These are phyloP conservation scores for Rhodotorula graminis DNA, from an alignment of 768 basidiomycete species.

Conservation along the genomic window DNA sequence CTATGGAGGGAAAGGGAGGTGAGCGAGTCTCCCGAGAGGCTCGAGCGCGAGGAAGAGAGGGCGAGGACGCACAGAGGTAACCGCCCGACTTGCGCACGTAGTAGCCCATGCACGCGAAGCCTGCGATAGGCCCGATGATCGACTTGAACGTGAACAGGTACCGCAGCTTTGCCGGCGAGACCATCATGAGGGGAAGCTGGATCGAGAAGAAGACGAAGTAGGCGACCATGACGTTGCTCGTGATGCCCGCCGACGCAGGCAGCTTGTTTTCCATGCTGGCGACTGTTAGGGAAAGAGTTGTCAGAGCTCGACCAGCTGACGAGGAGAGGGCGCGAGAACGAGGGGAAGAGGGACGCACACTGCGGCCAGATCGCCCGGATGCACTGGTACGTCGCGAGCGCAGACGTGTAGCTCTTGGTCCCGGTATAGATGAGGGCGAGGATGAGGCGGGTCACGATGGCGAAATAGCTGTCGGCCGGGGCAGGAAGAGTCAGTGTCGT, in stretches of 20 bases:
- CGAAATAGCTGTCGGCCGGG: not conserved
- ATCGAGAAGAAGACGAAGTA: slow-evolving; percentile 34
- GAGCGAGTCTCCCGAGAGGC: not conserved
- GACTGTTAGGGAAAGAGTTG: slow-evolving; percentile 2
- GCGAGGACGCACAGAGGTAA: slow-evolving; percentile 1
- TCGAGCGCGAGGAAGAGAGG: too few species aligned
- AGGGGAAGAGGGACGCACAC: too few species aligned
- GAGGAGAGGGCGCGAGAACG: not conserved
- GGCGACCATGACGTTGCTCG: slow-evolving; percentile 19
- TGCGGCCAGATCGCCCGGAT: slow-evolving; percentile 77
- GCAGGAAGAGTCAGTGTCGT: not conserved
- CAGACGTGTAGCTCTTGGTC: not conserved
- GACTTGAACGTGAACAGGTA: slow-evolving; percentile 47
- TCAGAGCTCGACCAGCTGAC: not conserved
- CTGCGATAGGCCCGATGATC: slow-evolving; percentile 43
- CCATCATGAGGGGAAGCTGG: slow-evolving; percentile 14
- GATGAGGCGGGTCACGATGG: slow-evolving; percentile 6
- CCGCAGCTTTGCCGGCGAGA: slow-evolving; percentile 45
- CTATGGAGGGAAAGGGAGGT: not conserved
- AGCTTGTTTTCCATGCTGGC: slow-evolving; percentile 33
- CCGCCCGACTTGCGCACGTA: slow-evolving; percentile 43
- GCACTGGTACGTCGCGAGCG: not conserved
- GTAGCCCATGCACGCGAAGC: slow-evolving; percentile 45
- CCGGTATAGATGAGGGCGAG: slow-evolving; percentile 13
- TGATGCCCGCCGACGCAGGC: slow-evolving; percentile 33